Conservation (phyloP, 371 early-diverging fungal genomes). For the Rhizopus arrhizus region DNA sequence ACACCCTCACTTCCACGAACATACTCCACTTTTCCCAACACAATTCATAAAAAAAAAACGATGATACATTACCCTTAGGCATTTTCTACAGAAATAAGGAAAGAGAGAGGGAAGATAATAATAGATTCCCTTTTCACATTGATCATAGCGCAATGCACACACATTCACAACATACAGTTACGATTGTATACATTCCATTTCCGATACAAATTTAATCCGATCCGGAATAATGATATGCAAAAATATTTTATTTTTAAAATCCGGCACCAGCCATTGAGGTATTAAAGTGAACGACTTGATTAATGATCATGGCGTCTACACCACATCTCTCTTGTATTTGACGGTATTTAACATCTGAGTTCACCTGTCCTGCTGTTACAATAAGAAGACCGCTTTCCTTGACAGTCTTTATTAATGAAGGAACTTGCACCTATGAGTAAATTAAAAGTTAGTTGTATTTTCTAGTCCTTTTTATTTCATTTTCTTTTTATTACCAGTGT, state of each 20-base stretch:
- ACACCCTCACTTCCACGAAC: not conserved
- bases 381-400: conserved; percentile 90
- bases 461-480: no score
- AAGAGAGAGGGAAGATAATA: conserved; percentile 15
- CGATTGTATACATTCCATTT: no score
- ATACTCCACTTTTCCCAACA: not conserved
- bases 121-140: not conserved
- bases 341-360: conserved; percentile 62
- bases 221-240: not conserved
- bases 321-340: conserved; percentile 77
- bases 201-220: not conserved
- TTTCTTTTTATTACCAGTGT: conserved; percentile 62
- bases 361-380: conserved; percentile 81
- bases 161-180: not conserved
- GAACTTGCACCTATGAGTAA: conserved; percentile 75
- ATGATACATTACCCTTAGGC: conserved; percentile 22
- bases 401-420: conserved; percentile 81
- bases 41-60: not conserved
- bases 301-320: conserved; percentile 83
- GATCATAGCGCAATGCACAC: not conserved
- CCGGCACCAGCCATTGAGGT: conserved; percentile 54
- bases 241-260: conserved; percentile 24
- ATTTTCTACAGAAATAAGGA: conserved; percentile 21
- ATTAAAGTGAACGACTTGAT: conserved; percentile 52
- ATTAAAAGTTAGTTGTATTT: not conserved